phyloP scores from a whole-genome alignment of 1,139 yeast genomes.

The Geotrichum histeridarum region DNA sequence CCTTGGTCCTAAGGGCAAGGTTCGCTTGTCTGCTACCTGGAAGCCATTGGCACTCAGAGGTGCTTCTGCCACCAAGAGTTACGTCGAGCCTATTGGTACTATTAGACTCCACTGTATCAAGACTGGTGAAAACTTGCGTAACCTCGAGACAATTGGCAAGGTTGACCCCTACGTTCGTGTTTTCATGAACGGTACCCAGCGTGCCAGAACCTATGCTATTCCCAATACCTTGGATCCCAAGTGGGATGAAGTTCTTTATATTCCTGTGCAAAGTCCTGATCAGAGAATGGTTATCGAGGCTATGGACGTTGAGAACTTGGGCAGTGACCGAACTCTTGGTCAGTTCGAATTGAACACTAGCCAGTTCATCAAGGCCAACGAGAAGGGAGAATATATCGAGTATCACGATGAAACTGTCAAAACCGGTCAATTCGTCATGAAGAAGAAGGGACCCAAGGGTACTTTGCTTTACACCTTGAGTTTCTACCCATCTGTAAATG shows the following conservation, averaged over 20 bases:
- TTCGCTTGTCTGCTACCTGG: conserved; percentile 69
- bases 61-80: conserved; percentile 64
- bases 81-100: conserved; percentile 90
- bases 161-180: conserved; percentile 88
- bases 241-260: conserved; percentile 79
- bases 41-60: conserved; percentile 72
- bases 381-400: conserved; percentile 60
- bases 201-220: conserved; percentile 70
- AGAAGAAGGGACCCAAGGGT: conserved; percentile 76
- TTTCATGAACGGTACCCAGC: conserved; percentile 67
- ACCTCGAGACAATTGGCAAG: conserved; percentile 82
- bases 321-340: conserved; percentile 83
- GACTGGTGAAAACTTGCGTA: conserved; percentile 60
- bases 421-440: conserved; percentile 58
- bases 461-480: conserved; percentile 63
- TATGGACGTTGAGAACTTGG: conserved; percentile 78
- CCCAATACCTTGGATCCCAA: conserved; percentile 71
- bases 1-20: conserved; percentile 60
- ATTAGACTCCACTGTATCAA: conserved; percentile 66
- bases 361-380: conserved; percentile 64
- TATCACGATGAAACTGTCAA: conserved; percentile 53
- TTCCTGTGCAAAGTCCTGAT: conserved; percentile 72
- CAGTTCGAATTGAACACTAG: conserved; percentile 63
- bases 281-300: conserved; percentile 81
- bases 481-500: conserved; percentile 77